Conservation (phyloP, 352 stramenopile genomes). For the Globisporangium alternatum region DNA sequence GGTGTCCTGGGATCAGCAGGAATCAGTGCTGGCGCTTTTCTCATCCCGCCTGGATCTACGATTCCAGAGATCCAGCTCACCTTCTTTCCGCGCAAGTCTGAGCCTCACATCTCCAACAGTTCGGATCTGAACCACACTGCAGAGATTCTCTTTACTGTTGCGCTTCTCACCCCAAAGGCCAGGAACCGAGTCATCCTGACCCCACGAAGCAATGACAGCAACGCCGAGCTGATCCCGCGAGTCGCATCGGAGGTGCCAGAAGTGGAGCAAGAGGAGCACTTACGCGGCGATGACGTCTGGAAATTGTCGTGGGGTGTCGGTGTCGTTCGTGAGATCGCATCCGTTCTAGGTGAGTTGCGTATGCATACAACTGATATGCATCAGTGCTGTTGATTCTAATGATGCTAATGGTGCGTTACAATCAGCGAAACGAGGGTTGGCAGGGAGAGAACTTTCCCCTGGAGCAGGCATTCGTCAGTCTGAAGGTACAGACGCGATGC, state of each 20-base stretch:
- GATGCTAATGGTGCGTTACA: not conserved
- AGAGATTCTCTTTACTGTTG: constrained; percentile 81
- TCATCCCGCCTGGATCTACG: constrained; percentile 64
- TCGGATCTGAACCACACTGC: constrained; percentile 35
- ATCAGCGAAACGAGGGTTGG: constrained; percentile 37
- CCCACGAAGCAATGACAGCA: constrained; percentile 30
- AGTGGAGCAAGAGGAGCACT: constrained; percentile 39
- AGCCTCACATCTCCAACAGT: constrained; percentile 70
- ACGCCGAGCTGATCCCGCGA: constrained; percentile 38
- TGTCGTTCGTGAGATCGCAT: constrained; percentile 55
- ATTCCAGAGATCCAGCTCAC: constrained; percentile 87
- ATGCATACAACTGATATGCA: not conserved
- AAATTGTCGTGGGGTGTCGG: constrained; percentile 59
- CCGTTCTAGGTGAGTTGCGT: constrained; percentile 33
- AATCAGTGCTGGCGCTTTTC: constrained; percentile 70
- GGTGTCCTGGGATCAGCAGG: constrained; percentile 63
- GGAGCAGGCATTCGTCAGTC: constrained; percentile 24
- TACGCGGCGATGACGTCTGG: constrained; percentile 51
- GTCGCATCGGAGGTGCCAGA: constrained; percentile 53
- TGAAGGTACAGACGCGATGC: constrained; percentile 27
- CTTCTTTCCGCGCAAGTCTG: constrained; percentile 80
- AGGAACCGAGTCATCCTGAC: constrained; percentile 47
- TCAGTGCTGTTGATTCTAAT: not conserved
- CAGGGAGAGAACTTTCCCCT: constrained; percentile 42
- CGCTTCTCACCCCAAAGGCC: constrained; percentile 56